A percentile compares a stretch with the other conserved stretches of the same genome.
phyloP scores from a whole-genome alignment of 2,329 filamentous ascomycete species.

The Paracorniculantispora psalliotae region DNA sequence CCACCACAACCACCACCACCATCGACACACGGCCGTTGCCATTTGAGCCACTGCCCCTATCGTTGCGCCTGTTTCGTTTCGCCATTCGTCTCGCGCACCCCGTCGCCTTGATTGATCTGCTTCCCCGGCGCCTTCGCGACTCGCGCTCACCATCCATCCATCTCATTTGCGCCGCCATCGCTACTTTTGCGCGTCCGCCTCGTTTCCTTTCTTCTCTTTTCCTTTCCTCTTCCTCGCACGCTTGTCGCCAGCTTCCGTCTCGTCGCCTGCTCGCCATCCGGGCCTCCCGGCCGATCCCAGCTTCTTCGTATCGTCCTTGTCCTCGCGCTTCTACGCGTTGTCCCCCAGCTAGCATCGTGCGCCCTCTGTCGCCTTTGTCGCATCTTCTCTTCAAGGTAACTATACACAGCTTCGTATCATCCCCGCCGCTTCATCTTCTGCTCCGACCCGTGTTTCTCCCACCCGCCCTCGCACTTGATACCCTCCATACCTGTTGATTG shows the following conservation, averaged over 20 bases:
- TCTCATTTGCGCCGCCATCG: constrained; percentile 3
- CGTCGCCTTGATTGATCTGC: neutral
- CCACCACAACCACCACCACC: neutral
- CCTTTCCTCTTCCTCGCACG: neutral
- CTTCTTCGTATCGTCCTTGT: neutral
- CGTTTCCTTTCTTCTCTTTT: neutral
- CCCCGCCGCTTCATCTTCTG: neutral
- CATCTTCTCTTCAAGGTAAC: constrained; percentile 2
- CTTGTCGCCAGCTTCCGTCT: neutral
- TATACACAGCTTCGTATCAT: constrained; percentile 4
- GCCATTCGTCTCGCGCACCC: neutral
- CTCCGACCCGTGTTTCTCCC: neutral
- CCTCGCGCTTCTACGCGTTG: constrained; percentile 9
- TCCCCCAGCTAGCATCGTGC: constrained; percentile 7
- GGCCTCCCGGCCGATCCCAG: neutral
- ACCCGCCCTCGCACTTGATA: neutral
- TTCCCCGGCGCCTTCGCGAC: constrained; percentile 1
- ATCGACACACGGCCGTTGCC: neutral
- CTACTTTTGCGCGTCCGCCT: neutral
- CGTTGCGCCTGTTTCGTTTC: neutral
- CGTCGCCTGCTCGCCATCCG: neutral
- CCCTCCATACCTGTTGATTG: neutral
- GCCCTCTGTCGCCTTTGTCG: neutral
- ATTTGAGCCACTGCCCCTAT: neutral
- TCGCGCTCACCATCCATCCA: neutral